A percentile compares a stretch with the other conserved stretches of the same genome.
Conservation (phyloP, 768 basidiomycete genomes). For the Tricholoma hemisulphureum region DNA sequence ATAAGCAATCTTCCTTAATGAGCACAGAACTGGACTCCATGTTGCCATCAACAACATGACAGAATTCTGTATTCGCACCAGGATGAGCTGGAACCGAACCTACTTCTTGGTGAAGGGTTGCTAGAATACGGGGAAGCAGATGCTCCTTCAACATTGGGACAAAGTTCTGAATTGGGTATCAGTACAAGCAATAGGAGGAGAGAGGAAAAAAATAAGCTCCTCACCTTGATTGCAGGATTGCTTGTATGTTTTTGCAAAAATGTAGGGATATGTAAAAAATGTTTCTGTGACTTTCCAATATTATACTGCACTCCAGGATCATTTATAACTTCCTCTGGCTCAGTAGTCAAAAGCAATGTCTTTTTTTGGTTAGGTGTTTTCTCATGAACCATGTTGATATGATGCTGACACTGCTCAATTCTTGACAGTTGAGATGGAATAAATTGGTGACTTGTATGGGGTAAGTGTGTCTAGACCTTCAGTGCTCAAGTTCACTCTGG, state of each 20-base stretch:
- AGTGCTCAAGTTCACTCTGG: slow-evolving; percentile 13
- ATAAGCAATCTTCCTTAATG: slow-evolving; percentile 13
- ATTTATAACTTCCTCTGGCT: slow-evolving; percentile 1
- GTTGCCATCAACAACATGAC: slow-evolving; percentile 17
- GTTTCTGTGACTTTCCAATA: slow-evolving; percentile 4
- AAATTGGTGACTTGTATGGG: slow-evolving; percentile 16
- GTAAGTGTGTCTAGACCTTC: slow-evolving; percentile 1
- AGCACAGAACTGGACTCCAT: slow-evolving; percentile 5
- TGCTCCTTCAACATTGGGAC: slow-evolving; percentile 14
- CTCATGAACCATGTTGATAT: neutral
- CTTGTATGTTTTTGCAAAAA: slow-evolving; percentile 16
- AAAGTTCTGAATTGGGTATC: too few species aligned
- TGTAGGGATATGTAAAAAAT: neutral
- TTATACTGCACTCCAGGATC: too few species aligned
- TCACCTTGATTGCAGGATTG: slow-evolving; percentile 12
- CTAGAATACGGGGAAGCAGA: too few species aligned
- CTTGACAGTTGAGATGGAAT: neutral
- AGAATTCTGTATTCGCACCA: too few species aligned
- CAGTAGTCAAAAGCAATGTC: neutral
- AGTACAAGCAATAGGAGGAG: too few species aligned
- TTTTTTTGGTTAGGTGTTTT: neutral
- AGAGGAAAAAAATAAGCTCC: neutral
- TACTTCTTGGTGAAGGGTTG: too few species aligned
- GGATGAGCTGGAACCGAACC: too few species aligned
- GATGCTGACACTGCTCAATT: neutral